A percentile compares a stretch with the other conserved stretches of the same genome.
phyloP scores from a whole-genome alignment of 2,329 filamentous ascomycete species.

The Harringtonia aguacate region DNA sequence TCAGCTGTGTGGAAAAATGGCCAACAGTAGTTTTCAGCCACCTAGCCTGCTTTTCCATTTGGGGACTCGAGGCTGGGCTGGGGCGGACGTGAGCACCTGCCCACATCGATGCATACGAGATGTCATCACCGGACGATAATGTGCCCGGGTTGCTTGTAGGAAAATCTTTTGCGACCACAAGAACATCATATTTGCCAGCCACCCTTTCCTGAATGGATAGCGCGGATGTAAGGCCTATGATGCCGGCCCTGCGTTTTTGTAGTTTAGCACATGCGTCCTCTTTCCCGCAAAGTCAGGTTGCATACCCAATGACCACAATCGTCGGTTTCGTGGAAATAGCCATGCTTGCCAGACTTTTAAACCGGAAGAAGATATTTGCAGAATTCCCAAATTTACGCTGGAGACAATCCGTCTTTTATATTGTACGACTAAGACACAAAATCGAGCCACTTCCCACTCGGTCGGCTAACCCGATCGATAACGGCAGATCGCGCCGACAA shows the following conservation, averaged over 20 bases:
- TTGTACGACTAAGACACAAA: too few species aligned
- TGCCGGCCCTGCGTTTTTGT: slow-evolving; percentile 37
- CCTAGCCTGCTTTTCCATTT: slow-evolving; percentile 12
- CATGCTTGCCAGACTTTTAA: too few species aligned
- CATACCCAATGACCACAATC: slow-evolving; percentile 1
- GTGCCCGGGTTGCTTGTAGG: slow-evolving; percentile 19
- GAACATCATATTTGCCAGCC: slow-evolving; percentile 17
- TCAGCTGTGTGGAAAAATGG: slow-evolving; percentile 27
- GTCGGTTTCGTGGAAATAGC: not conserved
- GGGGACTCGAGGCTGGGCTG: slow-evolving; percentile 20
- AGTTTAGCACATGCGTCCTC: too few species aligned
- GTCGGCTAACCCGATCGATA: too few species aligned
- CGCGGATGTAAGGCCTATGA: slow-evolving; percentile 38
- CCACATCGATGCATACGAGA: slow-evolving; percentile 47
- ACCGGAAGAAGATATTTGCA: too few species aligned
- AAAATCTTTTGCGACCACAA: slow-evolving; percentile 33
- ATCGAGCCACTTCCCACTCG: too few species aligned
- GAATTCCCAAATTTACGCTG: too few species aligned
- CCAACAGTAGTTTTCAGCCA: slow-evolving; percentile 26
- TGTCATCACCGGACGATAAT: slow-evolving; percentile 13
- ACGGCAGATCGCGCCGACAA: too few species aligned
- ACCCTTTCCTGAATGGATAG: slow-evolving; percentile 28
- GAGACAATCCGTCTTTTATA: too few species aligned
- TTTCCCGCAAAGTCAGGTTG: too few species aligned
- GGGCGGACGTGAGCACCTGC: slow-evolving; percentile 43